Percentiles rank a stretch among this genome's conserved stretches.
These are phyloP conservation scores for Exserohilum rostratum DNA, from an alignment of 2,329 filamentous ascomycete genomes.

Conservation along the genomic window DNA sequence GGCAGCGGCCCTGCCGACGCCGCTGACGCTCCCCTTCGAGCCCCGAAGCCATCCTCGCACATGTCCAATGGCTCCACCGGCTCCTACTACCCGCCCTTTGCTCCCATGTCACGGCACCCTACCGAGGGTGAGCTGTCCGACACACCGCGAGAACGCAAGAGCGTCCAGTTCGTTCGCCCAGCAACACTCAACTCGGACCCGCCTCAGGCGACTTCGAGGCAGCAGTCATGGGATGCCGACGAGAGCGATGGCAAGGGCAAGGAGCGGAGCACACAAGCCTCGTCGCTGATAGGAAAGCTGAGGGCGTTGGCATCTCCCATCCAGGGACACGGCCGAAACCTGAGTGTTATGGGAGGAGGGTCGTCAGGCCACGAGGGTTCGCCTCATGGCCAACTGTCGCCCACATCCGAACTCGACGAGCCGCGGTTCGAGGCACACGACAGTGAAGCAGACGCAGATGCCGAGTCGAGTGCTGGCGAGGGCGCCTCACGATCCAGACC, in stretches of 20 bases:
- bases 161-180: constrained; percentile 75
- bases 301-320: constrained; percentile 71
- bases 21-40: constrained; percentile 21
- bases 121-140: constrained; percentile 43
- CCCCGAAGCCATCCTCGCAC: constrained; percentile 26
- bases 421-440: constrained; percentile 61
- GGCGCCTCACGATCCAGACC: constrained; percentile 43
- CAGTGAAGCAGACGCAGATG: constrained; percentile 78
- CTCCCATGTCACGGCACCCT: constrained; percentile 39
- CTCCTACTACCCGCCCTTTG: constrained; percentile 39
- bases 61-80: constrained; percentile 31
- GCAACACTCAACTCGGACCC: constrained; percentile 50
- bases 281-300: constrained; percentile 77
- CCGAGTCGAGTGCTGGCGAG: constrained; percentile 86
- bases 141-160: constrained; percentile 59
- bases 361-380: constrained; percentile 49
- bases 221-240: constrained; percentile 67
- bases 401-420: constrained; percentile 57
- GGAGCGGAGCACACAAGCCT: constrained; percentile 55
- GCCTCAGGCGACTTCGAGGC: constrained; percentile 59
- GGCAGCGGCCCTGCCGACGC: constrained; percentile 26
- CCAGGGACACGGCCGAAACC: constrained; percentile 56
- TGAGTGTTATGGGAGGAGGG: constrained; percentile 55
- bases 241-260: constrained; percentile 68
- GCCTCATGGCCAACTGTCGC: constrained; percentile 50